Evolutionary conservation across 2,329 filamentous ascomycete species (phyloP).

Genomic region (Raffaelea albimanens): DNA sequence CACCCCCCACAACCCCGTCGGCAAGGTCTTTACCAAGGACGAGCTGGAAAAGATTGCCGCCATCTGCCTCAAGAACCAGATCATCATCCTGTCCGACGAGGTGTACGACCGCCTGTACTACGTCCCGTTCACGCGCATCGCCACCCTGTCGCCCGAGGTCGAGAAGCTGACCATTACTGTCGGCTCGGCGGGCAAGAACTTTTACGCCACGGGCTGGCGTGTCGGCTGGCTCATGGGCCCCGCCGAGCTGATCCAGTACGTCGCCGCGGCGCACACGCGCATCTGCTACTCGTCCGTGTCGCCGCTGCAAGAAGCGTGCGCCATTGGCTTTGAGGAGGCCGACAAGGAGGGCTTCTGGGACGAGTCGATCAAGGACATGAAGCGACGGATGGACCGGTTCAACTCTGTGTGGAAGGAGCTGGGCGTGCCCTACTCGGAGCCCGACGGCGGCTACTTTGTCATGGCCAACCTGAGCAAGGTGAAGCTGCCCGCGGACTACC

Average conservation of each 20-base stretch:
- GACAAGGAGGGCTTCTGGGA: slow-evolving; percentile 84
- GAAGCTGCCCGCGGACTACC: slow-evolving; percentile 70
- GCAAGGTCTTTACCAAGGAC: slow-evolving; percentile 81
- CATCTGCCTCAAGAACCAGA: slow-evolving; percentile 83
- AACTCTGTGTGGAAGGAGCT: slow-evolving; percentile 73
- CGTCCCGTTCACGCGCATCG: slow-evolving; percentile 86
- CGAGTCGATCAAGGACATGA: slow-evolving; percentile 75
- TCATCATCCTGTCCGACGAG: slow-evolving; percentile 86
- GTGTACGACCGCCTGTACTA: slow-evolving; percentile 96
- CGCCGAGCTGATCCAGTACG: slow-evolving; percentile 80
- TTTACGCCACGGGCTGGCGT: slow-evolving; percentile 95
- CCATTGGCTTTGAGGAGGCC: slow-evolving; percentile 88
- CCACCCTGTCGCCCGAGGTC: slow-evolving; percentile 82
- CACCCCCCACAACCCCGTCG: slow-evolving; percentile 84
- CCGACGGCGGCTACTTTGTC: slow-evolving; percentile 96
- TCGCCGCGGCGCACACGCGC: slow-evolving; percentile 83
- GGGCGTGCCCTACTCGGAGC: slow-evolving; percentile 73
- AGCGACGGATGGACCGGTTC: slow-evolving; percentile 77
- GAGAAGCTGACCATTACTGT: slow-evolving; percentile 85
- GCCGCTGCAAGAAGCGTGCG: slow-evolving; percentile 86
- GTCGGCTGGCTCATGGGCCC: slow-evolving; percentile 91
- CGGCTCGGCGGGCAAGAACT: slow-evolving; percentile 94
- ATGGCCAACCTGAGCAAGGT: slow-evolving; percentile 89
- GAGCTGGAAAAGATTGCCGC: slow-evolving; percentile 81
- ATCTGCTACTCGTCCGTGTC: slow-evolving; percentile 95